Conservation (phyloP, 2,329 filamentous ascomycete genomes). For the Calonectria pseudoreteaudii region DNA sequence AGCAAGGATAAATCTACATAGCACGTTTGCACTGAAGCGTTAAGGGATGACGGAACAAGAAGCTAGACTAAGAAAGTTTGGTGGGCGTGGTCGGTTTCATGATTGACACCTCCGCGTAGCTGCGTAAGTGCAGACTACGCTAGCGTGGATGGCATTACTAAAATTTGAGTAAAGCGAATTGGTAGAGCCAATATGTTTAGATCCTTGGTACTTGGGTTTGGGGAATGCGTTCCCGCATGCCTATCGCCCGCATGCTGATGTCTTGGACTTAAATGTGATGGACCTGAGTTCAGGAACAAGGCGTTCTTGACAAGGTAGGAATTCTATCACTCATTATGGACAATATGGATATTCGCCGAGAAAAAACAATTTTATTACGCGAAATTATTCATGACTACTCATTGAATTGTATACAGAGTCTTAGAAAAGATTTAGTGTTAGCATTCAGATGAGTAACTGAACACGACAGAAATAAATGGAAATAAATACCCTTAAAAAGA, state of each 20-base stretch:
- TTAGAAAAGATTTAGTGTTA: not conserved
- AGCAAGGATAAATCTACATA: too few species aligned
- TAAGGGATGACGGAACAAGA: not conserved
- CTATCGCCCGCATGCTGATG: too few species aligned
- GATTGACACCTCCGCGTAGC: not conserved
- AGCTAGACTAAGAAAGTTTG: too few species aligned
- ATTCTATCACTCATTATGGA: too few species aligned
- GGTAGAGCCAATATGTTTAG: not conserved
- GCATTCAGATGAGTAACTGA: not conserved
- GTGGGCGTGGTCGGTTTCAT: not conserved
- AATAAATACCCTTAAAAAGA: not conserved
- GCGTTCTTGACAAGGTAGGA: not conserved
- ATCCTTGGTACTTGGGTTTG: not conserved
- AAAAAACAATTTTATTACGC: not conserved
- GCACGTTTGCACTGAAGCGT: too few species aligned
- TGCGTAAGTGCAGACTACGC: not conserved
- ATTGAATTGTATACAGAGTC: not conserved
- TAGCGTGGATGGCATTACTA: not conserved
- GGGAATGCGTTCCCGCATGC: not conserved
- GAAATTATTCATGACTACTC: not conserved
- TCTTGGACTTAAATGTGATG: too few species aligned
- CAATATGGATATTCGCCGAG: not conserved
- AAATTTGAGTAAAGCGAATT: not conserved
- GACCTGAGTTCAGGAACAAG: not conserved
- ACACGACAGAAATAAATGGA: not conserved